Conservation (phyloP, 2,329 filamentous ascomycete species). For the Paecilomyces dactylethromorphus region DNA sequence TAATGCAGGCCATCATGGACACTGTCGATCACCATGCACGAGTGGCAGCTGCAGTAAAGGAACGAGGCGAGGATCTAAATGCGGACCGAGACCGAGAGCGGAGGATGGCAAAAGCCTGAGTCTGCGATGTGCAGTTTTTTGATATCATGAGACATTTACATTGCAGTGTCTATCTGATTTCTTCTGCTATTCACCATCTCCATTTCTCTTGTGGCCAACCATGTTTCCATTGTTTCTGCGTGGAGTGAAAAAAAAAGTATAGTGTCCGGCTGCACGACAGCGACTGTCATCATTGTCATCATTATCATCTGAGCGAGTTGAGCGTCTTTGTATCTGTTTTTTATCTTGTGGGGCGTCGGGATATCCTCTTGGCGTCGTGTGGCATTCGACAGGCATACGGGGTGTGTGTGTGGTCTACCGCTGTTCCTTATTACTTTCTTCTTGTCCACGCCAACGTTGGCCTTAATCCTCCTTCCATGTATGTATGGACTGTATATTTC, state of each 20-base stretch:
- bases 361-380: not conserved
- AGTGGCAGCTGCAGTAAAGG: conserved; percentile 23
- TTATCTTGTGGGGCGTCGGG: not conserved
- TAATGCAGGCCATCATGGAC: conserved; percentile 38
- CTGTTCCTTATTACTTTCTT: not conserved
- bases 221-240: not conserved
- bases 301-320: not conserved
- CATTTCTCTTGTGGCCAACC: not conserved
- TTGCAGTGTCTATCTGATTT: not conserved
- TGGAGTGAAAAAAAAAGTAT: not conserved
- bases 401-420: not conserved
- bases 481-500: not conserved
- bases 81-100: conserved; percentile 17
- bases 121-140: not conserved
- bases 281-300: not conserved
- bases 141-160: not conserved
- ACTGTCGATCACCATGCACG: conserved; percentile 34
- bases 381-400: not conserved
- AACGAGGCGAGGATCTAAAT: conserved; percentile 6
- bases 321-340: not conserved
- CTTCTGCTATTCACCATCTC: not conserved
- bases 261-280: not conserved
- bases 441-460: not conserved
- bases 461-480: not conserved
- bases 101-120: conserved; percentile 16